Base-by-base conservation (phyloP, 495 filamentous ascomycete species). In the Penicillium crystallinum region DNA sequence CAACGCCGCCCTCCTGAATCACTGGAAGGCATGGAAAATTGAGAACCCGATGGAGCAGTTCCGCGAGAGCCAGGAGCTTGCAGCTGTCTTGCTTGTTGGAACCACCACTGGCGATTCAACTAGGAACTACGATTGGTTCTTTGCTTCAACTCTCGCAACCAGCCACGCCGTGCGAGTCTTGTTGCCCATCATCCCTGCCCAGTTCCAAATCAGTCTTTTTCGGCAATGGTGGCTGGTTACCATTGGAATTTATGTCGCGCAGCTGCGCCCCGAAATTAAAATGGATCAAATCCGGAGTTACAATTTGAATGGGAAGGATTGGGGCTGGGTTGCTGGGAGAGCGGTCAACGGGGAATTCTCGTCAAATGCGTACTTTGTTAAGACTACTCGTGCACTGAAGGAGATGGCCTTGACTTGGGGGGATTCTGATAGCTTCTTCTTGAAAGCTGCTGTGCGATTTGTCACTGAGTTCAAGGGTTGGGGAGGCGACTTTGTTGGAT, bases 171-270 rank as follows among this genome's bases (percentile, higher is more conserved):
- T 96, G 6, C 81, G 93, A 1, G 86, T 93, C 22, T 64, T 97
- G 8, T 76, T 97, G 2, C 93, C 93, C 0, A 63, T 88, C 6
- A 76, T 96, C 12, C 91, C 90, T 0, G 64, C 75, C 4, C 81
- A 81, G 58, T 89, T 81, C 52, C 91, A 93, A 54, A 62, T 89
- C 33, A 72, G 73, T 15, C 70, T 97, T 15, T 78, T 95, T 7
- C 77, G 83, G 15, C 86, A 92, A 62, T 96, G 95, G 88, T 96
- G 89, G 91, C 69, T 97, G 4, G 76, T 95, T 35, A 83, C 86
- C 0, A 61, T 96, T 25, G 75, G 84, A 0, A 80, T 90, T 2
- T 97, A 95, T 55, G 81, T 93, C 25, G 72, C 81, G 0, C 85
- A 89, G 64, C 59, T 88, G 14, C 76, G 91, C 12, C 91, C 89